These are phyloP conservation scores for Tetrahymena elliotti DNA, from an alignment of 73 alveolate species.

Conservation along the genomic window DNA sequence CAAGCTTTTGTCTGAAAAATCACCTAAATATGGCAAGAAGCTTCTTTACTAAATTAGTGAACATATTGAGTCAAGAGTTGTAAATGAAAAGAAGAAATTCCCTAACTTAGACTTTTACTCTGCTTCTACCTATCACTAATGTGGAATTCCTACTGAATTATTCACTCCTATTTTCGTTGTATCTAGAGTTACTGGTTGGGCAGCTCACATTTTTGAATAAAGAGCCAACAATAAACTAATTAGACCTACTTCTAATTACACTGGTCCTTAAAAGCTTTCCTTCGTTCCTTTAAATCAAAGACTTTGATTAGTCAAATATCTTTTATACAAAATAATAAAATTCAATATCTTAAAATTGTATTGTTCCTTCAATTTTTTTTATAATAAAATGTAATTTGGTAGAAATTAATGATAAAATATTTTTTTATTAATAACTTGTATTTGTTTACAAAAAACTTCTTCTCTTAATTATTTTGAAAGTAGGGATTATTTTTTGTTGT, in stretches of 20 bases:
- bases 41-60: slow-evolving; percentile 37
- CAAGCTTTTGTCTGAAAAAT: slow-evolving; percentile 28
- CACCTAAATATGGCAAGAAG: slow-evolving; percentile 35
- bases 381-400: not conserved
- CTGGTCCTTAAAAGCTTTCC: slow-evolving; percentile 40
- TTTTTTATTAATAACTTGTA: too few species aligned
- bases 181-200: slow-evolving; percentile 55
- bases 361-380: too few species aligned
- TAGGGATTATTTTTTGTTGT: too few species aligned
- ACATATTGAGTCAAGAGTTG: slow-evolving; percentile 52
- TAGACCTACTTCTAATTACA: slow-evolving; percentile 48
- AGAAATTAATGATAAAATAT: too few species aligned
- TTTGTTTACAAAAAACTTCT: not conserved
- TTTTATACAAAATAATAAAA: too few species aligned
- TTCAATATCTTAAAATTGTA: too few species aligned
- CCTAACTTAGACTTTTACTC: slow-evolving; percentile 67
- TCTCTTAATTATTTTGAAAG: not conserved
- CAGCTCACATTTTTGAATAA: slow-evolving; percentile 61
- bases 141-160: slow-evolving; percentile 52
- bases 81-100: slow-evolving; percentile 59
- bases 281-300: slow-evolving; percentile 18
- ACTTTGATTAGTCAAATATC: not conserved
- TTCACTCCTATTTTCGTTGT: slow-evolving; percentile 55
- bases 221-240: slow-evolving; percentile 54
- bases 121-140: slow-evolving; percentile 58